These are phyloP conservation scores for Sporothrix inflata DNA, from an alignment of 2,329 filamentous ascomycete genomes.

Conservation along the genomic window DNA sequence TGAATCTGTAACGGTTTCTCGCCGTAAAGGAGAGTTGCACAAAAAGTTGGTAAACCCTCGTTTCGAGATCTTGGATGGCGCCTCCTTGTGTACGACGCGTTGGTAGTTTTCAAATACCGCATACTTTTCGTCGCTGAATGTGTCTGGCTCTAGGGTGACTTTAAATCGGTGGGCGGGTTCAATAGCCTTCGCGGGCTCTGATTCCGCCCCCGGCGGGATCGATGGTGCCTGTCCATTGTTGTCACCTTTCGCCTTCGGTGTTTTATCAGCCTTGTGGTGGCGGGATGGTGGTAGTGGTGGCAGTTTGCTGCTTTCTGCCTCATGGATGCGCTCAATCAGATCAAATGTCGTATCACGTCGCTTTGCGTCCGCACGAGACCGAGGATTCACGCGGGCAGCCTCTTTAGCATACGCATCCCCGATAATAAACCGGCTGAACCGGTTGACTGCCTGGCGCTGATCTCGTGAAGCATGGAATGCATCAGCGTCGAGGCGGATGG, in stretches of 20 bases:
- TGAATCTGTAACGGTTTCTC: conserved; percentile 47
- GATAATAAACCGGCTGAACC: conserved; percentile 69
- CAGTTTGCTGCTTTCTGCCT: conserved; percentile 61
- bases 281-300: conserved; percentile 34
- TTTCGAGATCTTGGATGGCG: conserved; percentile 59
- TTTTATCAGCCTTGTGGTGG: not conserved
- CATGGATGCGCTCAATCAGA: conserved; percentile 68
- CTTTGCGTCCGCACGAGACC: conserved; percentile 66
- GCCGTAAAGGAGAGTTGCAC: conserved; percentile 68
- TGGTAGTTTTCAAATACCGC: conserved; percentile 76
- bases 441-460: conserved; percentile 75
- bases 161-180: conserved; percentile 68
- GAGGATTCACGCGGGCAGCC: conserved; percentile 65
- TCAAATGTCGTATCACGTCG: conserved; percentile 70
- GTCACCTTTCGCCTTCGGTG: not conserved
- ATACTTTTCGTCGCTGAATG: conserved; percentile 77
- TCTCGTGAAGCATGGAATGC: conserved; percentile 69
- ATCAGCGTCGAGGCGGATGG: conserved; percentile 70
- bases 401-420: conserved; percentile 70
- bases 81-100: conserved; percentile 70
- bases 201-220: not conserved
- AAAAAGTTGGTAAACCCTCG: conserved; percentile 72
- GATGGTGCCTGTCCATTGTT: not conserved
- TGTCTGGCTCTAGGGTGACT: conserved; percentile 70
- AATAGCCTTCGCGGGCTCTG: conserved; percentile 33